Base-by-base conservation (phyloP, 179 eudicot genomes). In the Drosera spatulata region DNA sequence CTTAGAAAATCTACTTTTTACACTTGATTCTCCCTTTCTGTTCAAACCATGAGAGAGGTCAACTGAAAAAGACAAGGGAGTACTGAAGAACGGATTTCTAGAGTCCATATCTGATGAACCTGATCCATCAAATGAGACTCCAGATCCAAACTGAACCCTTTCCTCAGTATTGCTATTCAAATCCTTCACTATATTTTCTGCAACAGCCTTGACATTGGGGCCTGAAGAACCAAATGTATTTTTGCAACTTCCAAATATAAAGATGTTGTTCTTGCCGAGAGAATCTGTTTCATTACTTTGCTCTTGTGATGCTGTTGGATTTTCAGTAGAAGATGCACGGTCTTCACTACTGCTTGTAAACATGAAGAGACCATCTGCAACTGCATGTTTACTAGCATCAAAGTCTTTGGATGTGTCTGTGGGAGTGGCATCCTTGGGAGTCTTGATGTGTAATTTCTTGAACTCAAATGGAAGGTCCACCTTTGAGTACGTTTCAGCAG, bases 391-490 rank as follows among this genome's bases (percentile, higher is more conserved):
- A 64, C 14, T 37, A 4, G 7, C 66, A 37, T 43, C 10, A 38
- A 14, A 39, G 4, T n/a, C 47, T 37, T 3, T 50, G 13, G 44
- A 57, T 9, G 5, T 43, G 10, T 41, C 66, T 41, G 52, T 57
- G 62, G 48, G 56, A 55, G 50, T 65, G 70, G 47, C 71, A 59
- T 65, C 62, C 60, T 68, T 60, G 51, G 68, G 39, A 61, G 75
- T 76, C 50, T 71, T 71, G 41, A 86, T 81, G 7, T 75, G 74
- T 66, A 85, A 64, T 59, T 69, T 77, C 78, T 69, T 76, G 80
- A 90, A 63, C 55, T 74, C 88, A 65, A 82, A 68, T 7, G 74
- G 75, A 13, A 93, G 75, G 33, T 77, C 76, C 69, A 33, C 70
- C 52, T 64, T 71, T 22, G 62, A 62, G 53, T 62, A 71, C 56